Conservation (phyloP, 495 filamentous ascomycete species). For the Chaetomium cochliodes region DNA sequence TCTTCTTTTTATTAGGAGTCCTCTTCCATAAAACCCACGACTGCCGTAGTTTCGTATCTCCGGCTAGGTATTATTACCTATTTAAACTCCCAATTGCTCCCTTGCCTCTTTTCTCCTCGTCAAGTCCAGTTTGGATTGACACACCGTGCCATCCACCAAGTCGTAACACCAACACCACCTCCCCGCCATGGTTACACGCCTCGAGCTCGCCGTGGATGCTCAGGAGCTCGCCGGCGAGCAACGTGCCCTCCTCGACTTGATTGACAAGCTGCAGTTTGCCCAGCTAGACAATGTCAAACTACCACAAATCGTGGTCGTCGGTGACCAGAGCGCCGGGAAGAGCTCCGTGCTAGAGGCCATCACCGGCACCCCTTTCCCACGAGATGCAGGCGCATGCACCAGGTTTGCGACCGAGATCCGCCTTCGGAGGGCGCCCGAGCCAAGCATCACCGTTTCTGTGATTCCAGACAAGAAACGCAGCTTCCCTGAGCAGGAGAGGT, state of each 20-base stretch:
- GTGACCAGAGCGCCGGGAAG: constrained; percentile 70
- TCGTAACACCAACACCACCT: background rate
- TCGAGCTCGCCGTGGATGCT: constrained; percentile 38
- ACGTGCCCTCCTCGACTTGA: constrained; percentile 39
- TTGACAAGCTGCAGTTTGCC: constrained; percentile 44
- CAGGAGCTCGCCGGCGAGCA: constrained; percentile 41
- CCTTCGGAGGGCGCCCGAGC: constrained; percentile 46
- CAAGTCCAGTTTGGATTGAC: background rate
- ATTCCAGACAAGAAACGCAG: constrained; percentile 47
- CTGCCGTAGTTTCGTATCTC: background rate
- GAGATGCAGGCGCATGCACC: constrained; percentile 64
- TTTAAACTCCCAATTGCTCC: background rate
- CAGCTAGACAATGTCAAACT: constrained; percentile 50
- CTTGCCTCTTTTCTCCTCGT: background rate
- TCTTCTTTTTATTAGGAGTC: background rate
- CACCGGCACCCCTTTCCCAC: constrained; percentile 65
- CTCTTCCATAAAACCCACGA: background rate
- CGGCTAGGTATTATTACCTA: background rate
- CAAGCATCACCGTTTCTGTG: constrained; percentile 49
- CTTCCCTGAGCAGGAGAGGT: constrained; percentile 39
- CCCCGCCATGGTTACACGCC: constrained; percentile 27
- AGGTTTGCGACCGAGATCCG: constrained; percentile 64
- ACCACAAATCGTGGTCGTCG: constrained; percentile 72
- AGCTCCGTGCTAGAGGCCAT: constrained; percentile 74
- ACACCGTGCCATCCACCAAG: background rate